phyloP scores from a whole-genome alignment of 768 basidiomycete genomes.

The Podaxis pistillaris region DNA sequence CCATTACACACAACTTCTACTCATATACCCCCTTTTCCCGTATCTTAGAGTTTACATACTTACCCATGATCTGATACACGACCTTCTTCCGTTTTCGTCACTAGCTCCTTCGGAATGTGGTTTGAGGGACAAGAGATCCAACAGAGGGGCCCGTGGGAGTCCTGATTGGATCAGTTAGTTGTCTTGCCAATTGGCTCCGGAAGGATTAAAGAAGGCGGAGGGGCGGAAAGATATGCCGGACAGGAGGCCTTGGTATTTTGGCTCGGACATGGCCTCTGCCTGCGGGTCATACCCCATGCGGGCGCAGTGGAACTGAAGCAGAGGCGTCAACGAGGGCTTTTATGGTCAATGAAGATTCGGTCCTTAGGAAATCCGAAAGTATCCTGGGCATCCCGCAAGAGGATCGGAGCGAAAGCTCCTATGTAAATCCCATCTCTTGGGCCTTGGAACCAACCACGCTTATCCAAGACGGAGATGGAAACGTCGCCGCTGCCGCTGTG shows the following conservation, averaged over 20 bases:
- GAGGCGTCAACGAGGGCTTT: not conserved
- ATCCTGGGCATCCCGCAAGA: not conserved
- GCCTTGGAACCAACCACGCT: not conserved
- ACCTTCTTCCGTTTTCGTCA: not conserved
- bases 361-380: not conserved
- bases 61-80: not conserved
- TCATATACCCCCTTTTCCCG: not conserved
- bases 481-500: not conserved
- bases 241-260: not conserved
- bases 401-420: slow-evolving; percentile 23
- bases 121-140: slow-evolving; percentile 1
- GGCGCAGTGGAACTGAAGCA: not conserved
- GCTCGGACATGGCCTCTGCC: slow-evolving; percentile 14
- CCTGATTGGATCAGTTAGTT: not conserved
- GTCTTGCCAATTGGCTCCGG: not conserved
- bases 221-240: slow-evolving; percentile 2
- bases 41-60: not conserved
- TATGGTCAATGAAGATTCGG: not conserved
- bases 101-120: not conserved
- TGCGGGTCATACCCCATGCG: slow-evolving; percentile 20
- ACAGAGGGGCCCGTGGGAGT: too few relatives aligned
- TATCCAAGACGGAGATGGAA: slow-evolving; percentile 14
- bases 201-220: slow-evolving; percentile 1
- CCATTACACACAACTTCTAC: not conserved
- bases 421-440: slow-evolving; percentile 19